Evolutionary conservation across 2,329 filamentous ascomycete genomes (phyloP).

Genomic region (Fusarium nelsonii): DNA sequence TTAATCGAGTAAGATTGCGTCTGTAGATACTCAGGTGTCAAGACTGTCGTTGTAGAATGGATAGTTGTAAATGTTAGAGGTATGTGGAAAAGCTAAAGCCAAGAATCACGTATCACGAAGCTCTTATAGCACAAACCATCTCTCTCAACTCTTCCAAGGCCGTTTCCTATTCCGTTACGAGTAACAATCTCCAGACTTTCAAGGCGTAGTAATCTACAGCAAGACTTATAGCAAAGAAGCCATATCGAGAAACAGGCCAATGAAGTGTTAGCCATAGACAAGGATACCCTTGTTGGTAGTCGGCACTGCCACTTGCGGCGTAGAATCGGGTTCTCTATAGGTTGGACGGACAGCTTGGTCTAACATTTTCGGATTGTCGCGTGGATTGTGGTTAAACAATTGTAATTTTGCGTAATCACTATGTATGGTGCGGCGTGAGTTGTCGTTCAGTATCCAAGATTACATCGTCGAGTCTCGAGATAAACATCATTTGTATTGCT

Average conservation of each 20-base stretch:
- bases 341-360: neutral
- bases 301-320: neutral
- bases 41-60: neutral
- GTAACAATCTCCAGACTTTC: neutral
- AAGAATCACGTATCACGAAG: neutral
- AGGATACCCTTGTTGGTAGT: neutral
- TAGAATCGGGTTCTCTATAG: neutral
- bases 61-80: neutral
- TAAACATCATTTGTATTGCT: too few species aligned
- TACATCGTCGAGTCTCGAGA: neutral
- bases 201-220: neutral
- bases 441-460: too few species aligned
- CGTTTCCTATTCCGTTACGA: neutral
- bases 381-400: neutral
- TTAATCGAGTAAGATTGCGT: neutral
- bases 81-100: too few species aligned
- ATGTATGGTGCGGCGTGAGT: neutral
- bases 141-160: too few species aligned
- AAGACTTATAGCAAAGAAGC: neutral
- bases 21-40: neutral
- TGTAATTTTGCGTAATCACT: neutral
- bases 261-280: neutral
- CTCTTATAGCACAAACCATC: neutral
- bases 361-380: neutral
- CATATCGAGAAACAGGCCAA: neutral